Conservation (phyloP, 106 monocot species). For the Amphibolis antarctica region DNA sequence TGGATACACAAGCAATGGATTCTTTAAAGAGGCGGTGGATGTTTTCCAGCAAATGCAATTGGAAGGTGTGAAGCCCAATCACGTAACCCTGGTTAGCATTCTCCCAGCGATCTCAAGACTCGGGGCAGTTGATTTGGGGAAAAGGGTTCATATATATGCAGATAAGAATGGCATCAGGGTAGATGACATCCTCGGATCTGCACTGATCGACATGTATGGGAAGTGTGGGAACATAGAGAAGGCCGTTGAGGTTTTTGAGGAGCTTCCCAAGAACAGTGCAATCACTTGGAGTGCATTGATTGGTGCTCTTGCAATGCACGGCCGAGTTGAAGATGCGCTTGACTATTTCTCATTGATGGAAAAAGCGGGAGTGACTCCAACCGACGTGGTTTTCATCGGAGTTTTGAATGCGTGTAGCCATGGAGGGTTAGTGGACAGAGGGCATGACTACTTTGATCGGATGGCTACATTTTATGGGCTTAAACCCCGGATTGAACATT, state of each 20-base stretch:
- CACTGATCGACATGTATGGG: constrained; percentile 61
- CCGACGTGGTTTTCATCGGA: constrained; percentile 34
- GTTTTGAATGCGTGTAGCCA: constrained; percentile 29
- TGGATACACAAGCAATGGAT: constrained; percentile 26
- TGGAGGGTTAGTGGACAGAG: constrained; percentile 23
- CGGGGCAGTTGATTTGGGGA: constrained; percentile 28
- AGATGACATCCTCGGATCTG: constrained; percentile 44
- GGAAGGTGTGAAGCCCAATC: constrained; percentile 23
- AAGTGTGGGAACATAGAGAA: constrained; percentile 53
- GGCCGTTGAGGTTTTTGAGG: constrained; percentile 38
- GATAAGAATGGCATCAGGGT: constrained; percentile 26
- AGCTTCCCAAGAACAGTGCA: constrained; percentile 21
- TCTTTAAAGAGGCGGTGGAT: constrained; percentile 31
- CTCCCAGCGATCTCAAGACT: constrained; percentile 40
- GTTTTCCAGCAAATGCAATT: constrained; percentile 26
- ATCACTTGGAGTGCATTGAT: constrained; percentile 53
- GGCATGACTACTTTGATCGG: constrained; percentile 10
- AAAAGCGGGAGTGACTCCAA: constrained; percentile 21
- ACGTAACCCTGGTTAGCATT: constrained; percentile 37
- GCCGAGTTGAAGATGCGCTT: constrained; percentile 36
- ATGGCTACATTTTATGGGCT: constrained; percentile 17
- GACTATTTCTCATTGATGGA: constrained; percentile 34
- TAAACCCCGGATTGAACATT: constrained; percentile 28
- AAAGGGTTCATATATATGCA: constrained; percentile 31
- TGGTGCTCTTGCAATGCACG: constrained; percentile 47